A percentile compares a stretch with the other conserved stretches of the same genome.
Evolutionary conservation across 139 green algal species (phyloP).

Genomic region (Raphidocelis subcapitata): DNA sequence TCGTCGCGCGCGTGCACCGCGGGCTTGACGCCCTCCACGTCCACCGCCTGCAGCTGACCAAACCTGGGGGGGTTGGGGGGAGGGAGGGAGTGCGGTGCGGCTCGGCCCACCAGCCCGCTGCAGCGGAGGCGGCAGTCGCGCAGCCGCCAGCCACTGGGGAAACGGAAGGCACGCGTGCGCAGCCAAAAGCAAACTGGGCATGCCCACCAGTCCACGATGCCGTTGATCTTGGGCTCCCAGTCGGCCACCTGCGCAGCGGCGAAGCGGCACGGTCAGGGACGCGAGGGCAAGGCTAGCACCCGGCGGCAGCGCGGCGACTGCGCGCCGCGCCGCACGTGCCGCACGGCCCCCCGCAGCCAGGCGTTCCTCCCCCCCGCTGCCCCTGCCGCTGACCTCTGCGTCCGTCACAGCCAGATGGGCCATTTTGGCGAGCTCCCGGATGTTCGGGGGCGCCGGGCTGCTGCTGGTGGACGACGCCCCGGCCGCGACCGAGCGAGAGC

Average conservation of each 20-base stretch:
- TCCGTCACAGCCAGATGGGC: constrained; percentile 60
- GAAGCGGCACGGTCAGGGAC: not conserved
- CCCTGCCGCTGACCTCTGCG: constrained; percentile 42
- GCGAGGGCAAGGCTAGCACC: not conserved
- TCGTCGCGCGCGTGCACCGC: constrained; percentile 47
- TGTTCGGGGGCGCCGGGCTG: constrained; percentile 36
- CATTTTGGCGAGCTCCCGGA: constrained; percentile 62
- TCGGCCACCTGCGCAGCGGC: constrained; percentile 53
- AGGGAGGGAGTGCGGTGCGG: no score
- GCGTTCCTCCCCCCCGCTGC: not conserved
- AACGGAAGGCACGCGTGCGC: no score
- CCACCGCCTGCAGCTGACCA: constrained; percentile 68
- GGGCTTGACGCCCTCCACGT: constrained; percentile 59
- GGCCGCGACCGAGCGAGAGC: no score
- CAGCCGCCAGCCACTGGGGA: no score
- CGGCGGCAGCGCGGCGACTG: not conserved
- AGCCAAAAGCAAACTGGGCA: no score
- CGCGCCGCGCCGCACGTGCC: no score
- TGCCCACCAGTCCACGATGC: constrained; percentile 71
- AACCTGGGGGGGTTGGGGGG: constrained; percentile 68
- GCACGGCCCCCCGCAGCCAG: not conserved
- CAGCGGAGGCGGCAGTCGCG: no score
- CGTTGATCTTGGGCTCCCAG: constrained; percentile 64
- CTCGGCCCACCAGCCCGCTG: no score
- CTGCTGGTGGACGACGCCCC: no score